phyloP scores from a whole-genome alignment of 2,329 filamentous ascomycete genomes.

The Cladosporium sp. region DNA sequence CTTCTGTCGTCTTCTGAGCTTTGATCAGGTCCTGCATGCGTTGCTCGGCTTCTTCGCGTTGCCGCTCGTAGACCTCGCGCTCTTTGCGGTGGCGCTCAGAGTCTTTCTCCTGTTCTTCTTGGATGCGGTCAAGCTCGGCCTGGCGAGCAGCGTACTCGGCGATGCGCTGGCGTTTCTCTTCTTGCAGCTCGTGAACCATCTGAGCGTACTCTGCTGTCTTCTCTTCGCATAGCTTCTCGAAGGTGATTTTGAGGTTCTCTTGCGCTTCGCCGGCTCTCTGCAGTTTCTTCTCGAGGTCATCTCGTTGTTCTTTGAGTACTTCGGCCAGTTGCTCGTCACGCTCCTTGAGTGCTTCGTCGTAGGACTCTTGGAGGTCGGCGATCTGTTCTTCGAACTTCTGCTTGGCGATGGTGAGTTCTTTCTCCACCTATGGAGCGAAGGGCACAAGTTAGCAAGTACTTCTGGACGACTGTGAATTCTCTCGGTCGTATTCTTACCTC shows the following conservation, averaged over 20 bases:
- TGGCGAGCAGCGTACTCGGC: conserved; percentile 2
- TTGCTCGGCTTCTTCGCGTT: conserved; percentile 6
- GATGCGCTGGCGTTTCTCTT: not conserved
- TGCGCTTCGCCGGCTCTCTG: conserved; percentile 10
- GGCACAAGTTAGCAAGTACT: too few relatives aligned
- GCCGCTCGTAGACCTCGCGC: conserved; percentile 1
- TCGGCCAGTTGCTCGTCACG: conserved; percentile 12
- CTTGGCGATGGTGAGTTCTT: not conserved
- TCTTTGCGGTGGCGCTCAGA: conserved; percentile 4
- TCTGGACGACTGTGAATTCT: not conserved
- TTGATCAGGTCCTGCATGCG: conserved; percentile 9
- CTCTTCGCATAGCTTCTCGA: conserved; percentile 10
- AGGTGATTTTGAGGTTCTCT: conserved; percentile 12
- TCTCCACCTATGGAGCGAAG: not conserved
- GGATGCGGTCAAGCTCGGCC: not conserved
- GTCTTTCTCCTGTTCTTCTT: conserved; percentile 2
- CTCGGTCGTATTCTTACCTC: conserved; percentile 11
- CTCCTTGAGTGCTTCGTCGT: conserved; percentile 8
- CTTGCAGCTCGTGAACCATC: conserved; percentile 1
- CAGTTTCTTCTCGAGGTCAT: conserved; percentile 16
- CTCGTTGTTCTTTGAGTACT: conserved; percentile 8
- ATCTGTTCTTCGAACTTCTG: conserved; percentile 6
- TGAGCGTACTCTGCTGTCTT: not conserved
- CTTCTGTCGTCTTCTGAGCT: conserved; percentile 7
- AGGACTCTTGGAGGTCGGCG: not conserved